phyloP scores from a whole-genome alignment of 2,329 filamentous ascomycete species.

The Ceratocystis diversiconidia region DNA sequence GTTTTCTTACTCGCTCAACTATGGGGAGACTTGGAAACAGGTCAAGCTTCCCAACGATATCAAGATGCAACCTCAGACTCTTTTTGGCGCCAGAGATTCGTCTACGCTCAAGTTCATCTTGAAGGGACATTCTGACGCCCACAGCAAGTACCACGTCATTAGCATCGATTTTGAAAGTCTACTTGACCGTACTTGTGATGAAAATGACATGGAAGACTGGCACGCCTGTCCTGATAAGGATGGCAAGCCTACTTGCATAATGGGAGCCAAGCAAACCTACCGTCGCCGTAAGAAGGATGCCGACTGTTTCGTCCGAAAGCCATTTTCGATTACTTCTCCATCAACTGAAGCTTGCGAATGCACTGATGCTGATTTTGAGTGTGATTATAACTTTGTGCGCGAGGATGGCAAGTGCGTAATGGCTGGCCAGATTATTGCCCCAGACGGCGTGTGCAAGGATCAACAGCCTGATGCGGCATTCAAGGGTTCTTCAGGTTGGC shows the following conservation, averaged over 20 bases:
- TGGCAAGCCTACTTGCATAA: slow-evolving; percentile 72
- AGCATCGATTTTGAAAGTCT: slow-evolving; percentile 73
- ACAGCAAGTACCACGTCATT: slow-evolving; percentile 47
- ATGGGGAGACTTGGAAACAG: slow-evolving; percentile 70
- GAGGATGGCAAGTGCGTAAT: slow-evolving; percentile 56
- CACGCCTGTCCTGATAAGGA: slow-evolving; percentile 67
- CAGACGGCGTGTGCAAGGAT: slow-evolving; percentile 57
- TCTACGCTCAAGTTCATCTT: slow-evolving; percentile 85
- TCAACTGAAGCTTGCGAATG: slow-evolving; percentile 67
- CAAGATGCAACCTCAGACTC: slow-evolving; percentile 53
- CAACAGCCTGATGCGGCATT: slow-evolving; percentile 55
- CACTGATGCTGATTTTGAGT: slow-evolving; percentile 77
- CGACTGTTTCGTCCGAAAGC: slow-evolving; percentile 75
- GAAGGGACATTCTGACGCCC: slow-evolving; percentile 44
- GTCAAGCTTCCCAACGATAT: slow-evolving; percentile 51
- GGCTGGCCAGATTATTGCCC: slow-evolving; percentile 46
- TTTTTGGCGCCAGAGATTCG: slow-evolving; percentile 85
- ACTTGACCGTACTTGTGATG: slow-evolving; percentile 63
- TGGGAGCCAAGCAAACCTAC: slow-evolving; percentile 90
- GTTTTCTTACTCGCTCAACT: slow-evolving; percentile 67
- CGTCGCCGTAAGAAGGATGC: slow-evolving; percentile 71
- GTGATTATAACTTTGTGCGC: slow-evolving; percentile 79
- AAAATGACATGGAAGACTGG: slow-evolving; percentile 77
- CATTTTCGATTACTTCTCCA: slow-evolving; percentile 66
- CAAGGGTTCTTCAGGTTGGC: slow-evolving; percentile 77